These are phyloP conservation scores for Synchytrium microbalum DNA, from an alignment of 371 early-diverging fungal genomes.

Conservation along the genomic window DNA sequence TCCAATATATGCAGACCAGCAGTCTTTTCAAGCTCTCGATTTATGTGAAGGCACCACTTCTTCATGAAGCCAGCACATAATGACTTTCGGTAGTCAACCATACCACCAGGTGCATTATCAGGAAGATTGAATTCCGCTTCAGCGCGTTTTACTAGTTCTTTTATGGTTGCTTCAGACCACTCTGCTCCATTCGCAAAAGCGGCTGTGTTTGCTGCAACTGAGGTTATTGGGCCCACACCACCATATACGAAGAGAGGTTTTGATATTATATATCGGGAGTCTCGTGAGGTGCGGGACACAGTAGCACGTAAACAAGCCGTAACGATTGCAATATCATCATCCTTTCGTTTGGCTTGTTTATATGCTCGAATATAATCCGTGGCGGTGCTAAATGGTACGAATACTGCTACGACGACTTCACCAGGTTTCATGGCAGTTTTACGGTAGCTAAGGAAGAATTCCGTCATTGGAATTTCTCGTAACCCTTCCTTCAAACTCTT, in stretches of 20 bases:
- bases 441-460: conserved; percentile 69
- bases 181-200: conserved; percentile 22
- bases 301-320: conserved; percentile 55
- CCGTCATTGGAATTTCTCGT: conserved; percentile 40
- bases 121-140: conserved; percentile 49
- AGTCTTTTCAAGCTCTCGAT: conserved; percentile 16
- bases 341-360: conserved; percentile 73
- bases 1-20: background rate
- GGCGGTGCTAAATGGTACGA: conserved; percentile 45
- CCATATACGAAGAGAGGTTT: conserved; percentile 61
- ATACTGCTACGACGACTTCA: conserved; percentile 53
- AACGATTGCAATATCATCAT: conserved; percentile 75
- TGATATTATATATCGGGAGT: conserved; percentile 23
- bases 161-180: conserved; percentile 44
- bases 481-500: conserved; percentile 25
- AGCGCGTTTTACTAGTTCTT: conserved; percentile 26
- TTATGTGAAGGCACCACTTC: conserved; percentile 56
- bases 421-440: conserved; percentile 52
- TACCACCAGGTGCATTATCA: conserved; percentile 60
- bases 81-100: conserved; percentile 63
- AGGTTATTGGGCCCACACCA: conserved; percentile 57
- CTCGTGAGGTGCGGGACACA: conserved; percentile 23
- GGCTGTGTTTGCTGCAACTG: conserved; percentile 8
- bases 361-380: conserved; percentile 56
- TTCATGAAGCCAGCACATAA: conserved; percentile 52